Base-by-base conservation (phyloP, 1,284 basidiomycete genomes). In the Lentinus polychrous region DNA sequence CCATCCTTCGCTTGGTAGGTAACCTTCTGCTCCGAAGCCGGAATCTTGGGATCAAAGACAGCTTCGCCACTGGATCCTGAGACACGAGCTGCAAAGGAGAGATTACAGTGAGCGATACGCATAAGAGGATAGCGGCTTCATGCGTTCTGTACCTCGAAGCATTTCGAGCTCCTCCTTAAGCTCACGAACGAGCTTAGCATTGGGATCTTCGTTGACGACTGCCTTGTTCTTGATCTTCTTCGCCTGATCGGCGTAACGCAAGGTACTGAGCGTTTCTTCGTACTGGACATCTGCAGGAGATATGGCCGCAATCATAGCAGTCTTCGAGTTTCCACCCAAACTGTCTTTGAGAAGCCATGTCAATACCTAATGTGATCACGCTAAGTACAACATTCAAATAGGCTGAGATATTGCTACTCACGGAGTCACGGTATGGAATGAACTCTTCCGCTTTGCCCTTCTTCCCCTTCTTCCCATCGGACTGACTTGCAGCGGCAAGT, bases 191-290 rank as follows among this genome's bases (percentile, higher is more conserved):
- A 98, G 84, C 72, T 93, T 97, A 62, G 95, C 95, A 62, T 98
- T 99, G 15, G 96, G 94, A 75, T 99, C 95, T 69, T 99, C 95
- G 67, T 99, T 99, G 58, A 99, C 91, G 45, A 98, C 83, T 14
- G 95, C 95, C 74, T 98, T 96, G 69, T 98, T 99, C 83, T 95
- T 96, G 74, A 99, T 99, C 82, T 95, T 96, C 84, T 99, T 99
- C 22, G 95, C 94, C 64, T 91, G 92, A 72, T 98, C 94, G 55
- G 95, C 96, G 68, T 99, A 99, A 2, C 95, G 85, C 50, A 95
- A 72, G 2, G 93, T 95, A 70, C 91, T 93, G 52, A 98, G 73
- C 11, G 95, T 98, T 69, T 99, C 95, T 57, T 99, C 95, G 66
- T 98, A 95, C 43, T 65, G 62, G n/a, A 65, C 62, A 69, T 98